phyloP scores from a whole-genome alignment of 2,329 filamentous ascomycete genomes.

The Botrytis aclada region DNA sequence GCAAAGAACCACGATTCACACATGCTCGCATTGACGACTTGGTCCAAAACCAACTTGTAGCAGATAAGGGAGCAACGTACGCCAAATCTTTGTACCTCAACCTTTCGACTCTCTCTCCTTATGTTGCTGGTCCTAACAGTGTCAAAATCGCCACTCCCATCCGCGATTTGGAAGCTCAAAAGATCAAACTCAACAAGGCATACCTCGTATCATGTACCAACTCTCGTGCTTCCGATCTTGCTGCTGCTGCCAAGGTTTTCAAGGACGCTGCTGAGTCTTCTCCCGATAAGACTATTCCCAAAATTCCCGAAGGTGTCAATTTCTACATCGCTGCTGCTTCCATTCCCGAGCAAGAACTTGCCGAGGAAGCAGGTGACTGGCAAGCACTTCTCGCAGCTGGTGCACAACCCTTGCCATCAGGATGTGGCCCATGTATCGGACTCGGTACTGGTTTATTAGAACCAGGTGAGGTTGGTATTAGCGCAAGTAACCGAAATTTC shows the following conservation, averaged over 20 bases:
- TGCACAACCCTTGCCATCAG: slow-evolving; percentile 66
- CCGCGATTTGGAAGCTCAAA: slow-evolving; percentile 64
- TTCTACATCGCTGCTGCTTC: slow-evolving; percentile 92
- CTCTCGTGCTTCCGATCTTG: slow-evolving; percentile 74
- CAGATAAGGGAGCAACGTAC: slow-evolving; percentile 76
- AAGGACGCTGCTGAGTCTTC: slow-evolving; percentile 64
- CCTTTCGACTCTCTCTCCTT: slow-evolving; percentile 78
- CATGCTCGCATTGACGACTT: slow-evolving; percentile 73
- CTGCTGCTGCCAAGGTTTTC: slow-evolving; percentile 81
- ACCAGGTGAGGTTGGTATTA: slow-evolving; percentile 81
- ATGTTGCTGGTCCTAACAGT: slow-evolving; percentile 83
- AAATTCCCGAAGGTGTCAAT: slow-evolving; percentile 71
- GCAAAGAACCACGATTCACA: slow-evolving; percentile 59
- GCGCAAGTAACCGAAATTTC: slow-evolving; percentile 83
- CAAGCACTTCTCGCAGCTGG: slow-evolving; percentile 76
- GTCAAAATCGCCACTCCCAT: slow-evolving; percentile 85
- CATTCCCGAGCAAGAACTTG: slow-evolving; percentile 67
- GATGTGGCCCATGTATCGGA: slow-evolving; percentile 85
- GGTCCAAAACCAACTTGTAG: slow-evolving; percentile 60
- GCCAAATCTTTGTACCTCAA: slow-evolving; percentile 81
- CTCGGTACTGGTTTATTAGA: slow-evolving; percentile 75
- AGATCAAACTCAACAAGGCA: slow-evolving; percentile 78
- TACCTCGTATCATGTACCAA: slow-evolving; percentile 94
- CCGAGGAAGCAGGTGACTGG: slow-evolving; percentile 84
- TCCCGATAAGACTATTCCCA: slow-evolving; percentile 56